Percentiles rank a stretch among this genome's conserved stretches.
Conservation (phyloP, 352 stramenopile genomes). For the Phytopythium kandeliae region DNA sequence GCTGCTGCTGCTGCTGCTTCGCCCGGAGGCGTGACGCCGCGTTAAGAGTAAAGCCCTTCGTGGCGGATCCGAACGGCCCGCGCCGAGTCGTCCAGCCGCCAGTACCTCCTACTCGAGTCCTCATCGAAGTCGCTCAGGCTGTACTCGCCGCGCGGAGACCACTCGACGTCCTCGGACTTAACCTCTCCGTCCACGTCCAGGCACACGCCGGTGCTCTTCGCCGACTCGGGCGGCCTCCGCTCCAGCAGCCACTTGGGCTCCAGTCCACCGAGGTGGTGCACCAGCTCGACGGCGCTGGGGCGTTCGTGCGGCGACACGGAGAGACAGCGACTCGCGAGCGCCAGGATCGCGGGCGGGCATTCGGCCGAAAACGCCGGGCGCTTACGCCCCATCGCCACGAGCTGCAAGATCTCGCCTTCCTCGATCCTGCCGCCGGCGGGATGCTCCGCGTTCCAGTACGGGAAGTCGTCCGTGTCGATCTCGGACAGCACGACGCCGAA, state of each 20-base stretch:
- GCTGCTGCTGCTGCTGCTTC: too few relatives aligned
- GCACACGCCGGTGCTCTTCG: not conserved
- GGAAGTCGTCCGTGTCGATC: slow-evolving; percentile 52
- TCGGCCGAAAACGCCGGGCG: slow-evolving; percentile 29
- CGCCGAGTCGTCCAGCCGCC: slow-evolving; percentile 6
- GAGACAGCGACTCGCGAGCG: slow-evolving; percentile 38
- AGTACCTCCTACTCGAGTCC: not conserved
- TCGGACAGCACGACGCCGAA: slow-evolving; percentile 52
- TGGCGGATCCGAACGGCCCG: slow-evolving; percentile 3
- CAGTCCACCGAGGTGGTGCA: slow-evolving; percentile 10
- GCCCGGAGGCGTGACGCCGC: too few relatives aligned
- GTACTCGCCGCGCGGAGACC: slow-evolving; percentile 2
- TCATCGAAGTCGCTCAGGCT: slow-evolving; percentile 4
- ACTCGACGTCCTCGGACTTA: slow-evolving; percentile 4
- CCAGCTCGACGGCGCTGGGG: slow-evolving; percentile 43
- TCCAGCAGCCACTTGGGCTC: not conserved
- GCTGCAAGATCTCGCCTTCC: slow-evolving; percentile 46
- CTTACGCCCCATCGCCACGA: slow-evolving; percentile 37
- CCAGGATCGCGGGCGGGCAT: slow-evolving; percentile 31
- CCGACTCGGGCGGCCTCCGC: slow-evolving; percentile 1
- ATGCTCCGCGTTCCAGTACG: slow-evolving; percentile 34
- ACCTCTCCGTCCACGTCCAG: slow-evolving; percentile 1
- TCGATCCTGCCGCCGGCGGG: slow-evolving; percentile 22
- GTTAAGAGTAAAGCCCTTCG: slow-evolving; percentile 3
- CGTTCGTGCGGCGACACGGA: slow-evolving; percentile 25